Percentiles rank a stretch among this genome's conserved stretches.
Evolutionary conservation across 345 rosid species (phyloP).

Genomic region (Toxicodendron radicans): DNA sequence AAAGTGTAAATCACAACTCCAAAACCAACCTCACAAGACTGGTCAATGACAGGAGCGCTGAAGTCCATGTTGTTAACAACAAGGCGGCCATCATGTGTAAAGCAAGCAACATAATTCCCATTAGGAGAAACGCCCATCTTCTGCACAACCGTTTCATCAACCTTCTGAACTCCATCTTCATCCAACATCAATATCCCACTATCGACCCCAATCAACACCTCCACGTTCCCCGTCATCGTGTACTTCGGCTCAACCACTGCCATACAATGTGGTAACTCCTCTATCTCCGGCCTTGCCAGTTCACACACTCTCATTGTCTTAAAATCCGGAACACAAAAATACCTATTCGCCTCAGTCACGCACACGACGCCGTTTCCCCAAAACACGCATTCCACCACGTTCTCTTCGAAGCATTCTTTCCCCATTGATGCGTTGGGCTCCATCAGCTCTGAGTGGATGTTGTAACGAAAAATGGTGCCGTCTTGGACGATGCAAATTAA

Average conservation of each 20-base stretch:
- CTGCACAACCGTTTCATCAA: slow-evolving; percentile 46
- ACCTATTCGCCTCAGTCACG: slow-evolving; percentile 68
- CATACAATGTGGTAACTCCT: slow-evolving; percentile 59
- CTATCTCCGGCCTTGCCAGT: slow-evolving; percentile 33
- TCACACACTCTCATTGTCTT: slow-evolving; percentile 35
- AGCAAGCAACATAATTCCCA: slow-evolving; percentile 78
- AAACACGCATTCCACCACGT: slow-evolving; percentile 81
- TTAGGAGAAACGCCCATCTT: slow-evolving; percentile 80
- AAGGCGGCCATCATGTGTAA: slow-evolving; percentile 82
- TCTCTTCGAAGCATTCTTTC: slow-evolving; percentile 85
- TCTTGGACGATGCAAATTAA: slow-evolving; percentile 84
- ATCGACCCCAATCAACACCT: slow-evolving; percentile 66
- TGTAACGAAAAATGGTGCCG: slow-evolving; percentile 84
- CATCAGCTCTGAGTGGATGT: slow-evolving; percentile 65
- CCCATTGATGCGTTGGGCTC: slow-evolving; percentile 81
- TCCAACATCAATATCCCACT: slow-evolving; percentile 66
- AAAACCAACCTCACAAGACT: slow-evolving; percentile 69
- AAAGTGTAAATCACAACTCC: neutral
- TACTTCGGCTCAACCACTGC: slow-evolving; percentile 91
- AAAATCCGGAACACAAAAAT: slow-evolving; percentile 73
- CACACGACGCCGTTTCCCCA: slow-evolving; percentile 96
- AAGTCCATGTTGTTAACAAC: slow-evolving; percentile 64
- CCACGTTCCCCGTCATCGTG: slow-evolving; percentile 81
- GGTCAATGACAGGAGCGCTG: slow-evolving; percentile 48
- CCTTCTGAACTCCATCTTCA: slow-evolving; percentile 70